Evolutionary conservation across 805 yeast species (phyloP).

Genomic region (fission yeast (Schizosaccharomyces pombe)): DNA sequence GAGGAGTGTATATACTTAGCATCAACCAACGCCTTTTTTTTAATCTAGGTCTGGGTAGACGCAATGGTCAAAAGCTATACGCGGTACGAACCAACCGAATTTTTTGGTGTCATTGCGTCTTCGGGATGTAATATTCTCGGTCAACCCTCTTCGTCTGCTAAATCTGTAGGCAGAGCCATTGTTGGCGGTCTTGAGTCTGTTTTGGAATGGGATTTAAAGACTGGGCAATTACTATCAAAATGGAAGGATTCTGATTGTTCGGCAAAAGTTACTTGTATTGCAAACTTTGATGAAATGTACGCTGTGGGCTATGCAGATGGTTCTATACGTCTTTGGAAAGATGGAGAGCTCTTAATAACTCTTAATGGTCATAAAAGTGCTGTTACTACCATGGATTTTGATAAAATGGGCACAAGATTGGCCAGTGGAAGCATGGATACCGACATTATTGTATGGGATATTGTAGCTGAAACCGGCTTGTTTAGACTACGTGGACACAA

Average conservation of each 20-base stretch:
- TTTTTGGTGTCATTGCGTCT: slow-evolving; percentile 2
- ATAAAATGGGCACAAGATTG: slow-evolving; percentile 58
- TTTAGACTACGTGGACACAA: slow-evolving; percentile 73
- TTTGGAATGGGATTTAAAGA: slow-evolving; percentile 74
- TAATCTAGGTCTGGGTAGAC: not conserved
- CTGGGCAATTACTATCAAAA: slow-evolving; percentile 58
- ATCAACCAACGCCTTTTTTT: not conserved
- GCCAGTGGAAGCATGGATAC: slow-evolving; percentile 76
- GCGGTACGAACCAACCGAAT: slow-evolving; percentile 1
- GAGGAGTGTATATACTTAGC: too few species aligned
- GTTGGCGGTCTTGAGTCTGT: slow-evolving; percentile 74
- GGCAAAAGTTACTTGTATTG: slow-evolving; percentile 37
- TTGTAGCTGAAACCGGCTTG: slow-evolving; percentile 75
- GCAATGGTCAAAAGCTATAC: slow-evolving; percentile 5
- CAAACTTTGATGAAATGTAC: slow-evolving; percentile 30
- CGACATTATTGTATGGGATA: slow-evolving; percentile 74
- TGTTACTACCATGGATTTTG: slow-evolving; percentile 47
- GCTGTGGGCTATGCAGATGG: slow-evolving; percentile 82
- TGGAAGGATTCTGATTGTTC: slow-evolving; percentile 29
- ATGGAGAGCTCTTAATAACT: slow-evolving; percentile 48
- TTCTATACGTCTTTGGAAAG: slow-evolving; percentile 73
- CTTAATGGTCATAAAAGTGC: slow-evolving; percentile 83
- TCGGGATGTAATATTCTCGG: not conserved
- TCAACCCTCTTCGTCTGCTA: slow-evolving; percentile 7
- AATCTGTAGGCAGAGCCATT: slow-evolving; percentile 36